These are phyloP conservation scores for Fusarium sp. DNA, from an alignment of 2,329 filamentous ascomycete species.

Conservation along the genomic window DNA sequence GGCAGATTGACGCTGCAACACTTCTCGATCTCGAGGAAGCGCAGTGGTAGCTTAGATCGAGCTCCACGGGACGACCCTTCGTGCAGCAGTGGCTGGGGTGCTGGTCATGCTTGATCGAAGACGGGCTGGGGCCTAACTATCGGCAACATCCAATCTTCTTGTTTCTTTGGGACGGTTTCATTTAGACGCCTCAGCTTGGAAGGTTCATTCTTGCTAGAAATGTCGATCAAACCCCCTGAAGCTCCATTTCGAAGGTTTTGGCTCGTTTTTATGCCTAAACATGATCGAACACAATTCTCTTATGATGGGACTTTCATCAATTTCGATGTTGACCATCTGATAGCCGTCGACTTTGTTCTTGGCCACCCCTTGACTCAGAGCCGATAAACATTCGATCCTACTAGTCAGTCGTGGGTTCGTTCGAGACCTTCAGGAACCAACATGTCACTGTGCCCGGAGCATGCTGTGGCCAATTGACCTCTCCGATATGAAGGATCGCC, in stretches of 20 bases:
- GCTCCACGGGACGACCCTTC: slow-evolving; percentile 45
- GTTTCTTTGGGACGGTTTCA: not conserved
- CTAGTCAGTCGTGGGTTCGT: not conserved
- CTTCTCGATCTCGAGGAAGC: slow-evolving; percentile 47
- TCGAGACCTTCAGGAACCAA: slow-evolving; percentile 2
- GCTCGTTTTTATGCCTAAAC: slow-evolving; percentile 2
- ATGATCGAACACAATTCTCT: not conserved
- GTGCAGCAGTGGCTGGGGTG: slow-evolving; percentile 38
- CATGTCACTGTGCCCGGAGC: not conserved
- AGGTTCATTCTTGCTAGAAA: slow-evolving; percentile 11
- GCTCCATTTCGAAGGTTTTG: slow-evolving; percentile 3
- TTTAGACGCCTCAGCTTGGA: slow-evolving; percentile 5
- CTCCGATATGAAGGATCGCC: slow-evolving; percentile 3
- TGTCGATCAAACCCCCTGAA: slow-evolving; percentile 31
- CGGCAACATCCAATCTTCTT: slow-evolving; percentile 6
- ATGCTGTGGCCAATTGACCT: slow-evolving; percentile 3
- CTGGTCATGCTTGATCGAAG: slow-evolving; percentile 18
- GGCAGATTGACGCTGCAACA: slow-evolving; percentile 12
- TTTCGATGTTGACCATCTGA: slow-evolving; percentile 32
- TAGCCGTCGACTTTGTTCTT: slow-evolving; percentile 5
- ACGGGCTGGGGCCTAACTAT: slow-evolving; percentile 13
- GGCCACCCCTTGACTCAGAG: slow-evolving; percentile 1
- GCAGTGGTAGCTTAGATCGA: slow-evolving; percentile 51
- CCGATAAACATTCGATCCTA: slow-evolving; percentile 1
- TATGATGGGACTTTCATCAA: slow-evolving; percentile 18